phyloP scores from a whole-genome alignment of 805 yeast species.

The Monosporozyma aquatica region DNA sequence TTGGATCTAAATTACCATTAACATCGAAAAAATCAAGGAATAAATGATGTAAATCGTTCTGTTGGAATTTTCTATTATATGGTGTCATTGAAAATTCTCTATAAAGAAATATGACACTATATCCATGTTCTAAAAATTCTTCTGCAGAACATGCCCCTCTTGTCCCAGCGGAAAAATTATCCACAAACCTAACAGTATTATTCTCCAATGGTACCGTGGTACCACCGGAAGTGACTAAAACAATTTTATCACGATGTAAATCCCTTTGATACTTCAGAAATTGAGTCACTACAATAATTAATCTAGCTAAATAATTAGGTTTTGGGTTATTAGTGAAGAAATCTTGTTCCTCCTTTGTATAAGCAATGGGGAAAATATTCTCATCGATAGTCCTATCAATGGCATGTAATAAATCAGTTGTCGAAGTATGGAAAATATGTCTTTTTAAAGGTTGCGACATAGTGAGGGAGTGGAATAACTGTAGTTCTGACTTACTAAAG shows the following conservation, averaged over 20 bases:
- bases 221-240: conserved; percentile 87
- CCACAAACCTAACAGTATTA: conserved; percentile 92
- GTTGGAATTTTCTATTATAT: conserved; percentile 77
- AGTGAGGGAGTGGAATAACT: not conserved
- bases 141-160: conserved; percentile 95
- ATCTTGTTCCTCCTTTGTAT: conserved; percentile 55
- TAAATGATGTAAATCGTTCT: conserved; percentile 56
- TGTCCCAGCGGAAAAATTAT: conserved; percentile 94
- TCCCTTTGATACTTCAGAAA: conserved; percentile 51
- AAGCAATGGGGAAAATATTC: conserved; percentile 57
- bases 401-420: conserved; percentile 62
- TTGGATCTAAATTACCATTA: conserved; percentile 48
- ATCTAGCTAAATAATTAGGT: conserved; percentile 60
- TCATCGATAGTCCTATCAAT: conserved; percentile 69
- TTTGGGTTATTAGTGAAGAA: conserved; percentile 65
- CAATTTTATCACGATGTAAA: conserved; percentile 44
- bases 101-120: conserved; percentile 85
- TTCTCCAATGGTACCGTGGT: conserved; percentile 95
- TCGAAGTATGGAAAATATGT: conserved; percentile 44
- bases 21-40: conserved; percentile 73
- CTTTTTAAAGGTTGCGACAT: conserved; percentile 3
- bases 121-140: conserved; percentile 72
- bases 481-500: too few species aligned
- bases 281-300: conserved; percentile 45
- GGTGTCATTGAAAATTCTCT: conserved; percentile 88